Evolutionary conservation across 768 basidiomycete genomes (phyloP), one percentile per base, ranked within the genome.

Genomic region (Suillus fuscotomentosus): DNA sequence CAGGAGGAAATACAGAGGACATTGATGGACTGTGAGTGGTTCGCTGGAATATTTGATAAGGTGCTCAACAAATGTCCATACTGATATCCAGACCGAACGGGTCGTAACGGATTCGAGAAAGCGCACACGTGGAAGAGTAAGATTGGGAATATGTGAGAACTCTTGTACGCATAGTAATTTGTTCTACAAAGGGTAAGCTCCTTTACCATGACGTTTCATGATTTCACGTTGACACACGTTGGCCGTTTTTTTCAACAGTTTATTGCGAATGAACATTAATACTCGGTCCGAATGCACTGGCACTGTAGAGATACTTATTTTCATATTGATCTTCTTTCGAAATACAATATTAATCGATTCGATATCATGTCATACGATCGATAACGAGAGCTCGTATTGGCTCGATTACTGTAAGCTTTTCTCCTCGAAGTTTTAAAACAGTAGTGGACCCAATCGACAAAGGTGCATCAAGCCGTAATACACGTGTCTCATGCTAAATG

Each of bases 61-160:
- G 20, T 53, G 15, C 50, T 60, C 38, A 43, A 54, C 13, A 2
- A 54, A 42, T 59, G 3, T 41, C 9, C 17, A 11, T 6, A 60
- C 67, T 39, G 66, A 54, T 62, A 41, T 65, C 31, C 62, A 93
- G 90, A 93, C 73, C 91, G 87, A 77, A 75, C 78, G 48, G 91
- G 88, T 42, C 77, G 70, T 68, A 97, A 98, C 71, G 97, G 97
- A 5, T 98, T 98, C 74, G 97, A 98, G 77, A 88, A 87, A 67
- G 95, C 89, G 8, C 88, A 87, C 67, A 88, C 81, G 17, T 99
- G 96, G 97, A 85, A 88, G 78, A 94, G 91, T 70, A 82, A 88
- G 72, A 94, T 95, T 69, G 94, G 85, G 4, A 67, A 74, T 42
- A 34, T 34, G 53, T 70, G 63, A 69, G 17, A 41, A 57, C 15